A percentile compares a stretch with the other conserved stretches of the same genome.
Evolutionary conservation across 1,284 basidiomycete species (phyloP).

Genomic region (Stygiomarasmius scandens): DNA sequence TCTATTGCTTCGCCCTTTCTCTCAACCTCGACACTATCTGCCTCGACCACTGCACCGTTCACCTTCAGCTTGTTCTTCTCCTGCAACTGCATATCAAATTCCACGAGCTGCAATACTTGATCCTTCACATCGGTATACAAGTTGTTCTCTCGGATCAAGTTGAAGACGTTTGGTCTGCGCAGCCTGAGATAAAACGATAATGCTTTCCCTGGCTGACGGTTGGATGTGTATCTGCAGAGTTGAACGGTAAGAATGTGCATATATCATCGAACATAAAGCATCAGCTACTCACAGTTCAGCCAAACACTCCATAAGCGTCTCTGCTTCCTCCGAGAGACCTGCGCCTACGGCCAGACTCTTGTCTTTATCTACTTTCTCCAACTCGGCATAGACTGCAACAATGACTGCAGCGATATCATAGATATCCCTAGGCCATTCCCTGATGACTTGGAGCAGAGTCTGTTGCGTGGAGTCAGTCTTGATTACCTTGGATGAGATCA

Average conservation of each 20-base stretch:
- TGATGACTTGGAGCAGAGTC: slow-evolving; percentile 79
- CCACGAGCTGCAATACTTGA: slow-evolving; percentile 88
- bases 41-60: slow-evolving; percentile 15
- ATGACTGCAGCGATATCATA: slow-evolving; percentile 90
- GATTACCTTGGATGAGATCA: not conserved
- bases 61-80: slow-evolving; percentile 52
- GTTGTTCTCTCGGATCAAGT: slow-evolving; percentile 93
- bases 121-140: slow-evolving; percentile 95
- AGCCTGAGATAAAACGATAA: slow-evolving; percentile 88
- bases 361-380: slow-evolving; percentile 58
- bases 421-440: slow-evolving; percentile 88
- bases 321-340: slow-evolving; percentile 32
- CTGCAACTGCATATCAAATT: slow-evolving; percentile 91
- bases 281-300: slow-evolving; percentile 75
- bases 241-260: not conserved
- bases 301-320: slow-evolving; percentile 86
- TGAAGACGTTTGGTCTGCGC: slow-evolving; percentile 88
- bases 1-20: slow-evolving; percentile 74
- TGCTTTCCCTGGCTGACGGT: slow-evolving; percentile 93
- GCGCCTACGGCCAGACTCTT: not conserved
- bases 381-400: slow-evolving; percentile 82
- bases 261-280: not conserved
- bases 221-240: slow-evolving; percentile 71
- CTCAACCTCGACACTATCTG: slow-evolving; percentile 26
- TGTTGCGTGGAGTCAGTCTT: slow-evolving; percentile 29